These are phyloP conservation scores for Salinomyces thailandicus DNA, from an alignment of 2,329 filamentous ascomycete species.

Conservation along the genomic window DNA sequence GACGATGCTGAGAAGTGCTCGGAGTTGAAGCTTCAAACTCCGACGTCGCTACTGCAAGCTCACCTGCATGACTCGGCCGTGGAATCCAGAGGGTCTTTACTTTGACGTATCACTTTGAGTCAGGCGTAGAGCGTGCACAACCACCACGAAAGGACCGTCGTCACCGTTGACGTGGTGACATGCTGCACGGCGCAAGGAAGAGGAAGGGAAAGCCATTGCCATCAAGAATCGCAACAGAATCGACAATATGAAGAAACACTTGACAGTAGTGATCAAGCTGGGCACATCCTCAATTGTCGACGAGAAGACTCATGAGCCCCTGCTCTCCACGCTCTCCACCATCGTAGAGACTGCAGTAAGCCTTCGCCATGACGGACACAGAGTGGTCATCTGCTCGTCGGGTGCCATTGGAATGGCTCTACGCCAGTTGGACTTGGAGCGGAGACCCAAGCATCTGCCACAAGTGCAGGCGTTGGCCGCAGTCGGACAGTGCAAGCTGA, in stretches of 20 bases:
- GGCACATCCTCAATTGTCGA: slow-evolving; percentile 99
- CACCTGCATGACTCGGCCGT: background rate
- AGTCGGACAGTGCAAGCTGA: slow-evolving; percentile 89
- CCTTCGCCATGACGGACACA: slow-evolving; percentile 80
- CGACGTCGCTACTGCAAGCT: slow-evolving; percentile 1
- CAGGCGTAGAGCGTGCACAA: background rate
- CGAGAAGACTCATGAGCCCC: slow-evolving; percentile 85
- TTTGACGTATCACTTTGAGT: too few relatives aligned
- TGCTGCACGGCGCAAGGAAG: background rate
- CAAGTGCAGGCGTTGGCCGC: slow-evolving; percentile 88
- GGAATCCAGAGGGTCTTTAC: background rate
- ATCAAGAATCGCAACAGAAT: background rate
- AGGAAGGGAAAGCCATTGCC: background rate
- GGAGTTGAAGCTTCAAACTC: background rate
- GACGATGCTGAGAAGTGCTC: background rate
- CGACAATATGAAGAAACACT: slow-evolving; percentile 55
- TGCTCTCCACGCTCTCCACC: slow-evolving; percentile 77
- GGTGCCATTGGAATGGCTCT: slow-evolving; percentile 93
- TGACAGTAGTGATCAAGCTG: slow-evolving; percentile 78
- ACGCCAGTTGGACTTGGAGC: slow-evolving; percentile 76
- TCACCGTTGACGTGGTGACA: too few relatives aligned
- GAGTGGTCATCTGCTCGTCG: slow-evolving; percentile 91
- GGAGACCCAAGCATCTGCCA: slow-evolving; percentile 80
- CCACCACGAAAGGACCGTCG: too few relatives aligned
- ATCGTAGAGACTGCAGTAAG: slow-evolving; percentile 91